Percentiles rank a stretch among this genome's conserved stretches.
Evolutionary conservation across 2,329 filamentous ascomycete genomes (phyloP).

Genomic region (Emmonsia crescens): DNA sequence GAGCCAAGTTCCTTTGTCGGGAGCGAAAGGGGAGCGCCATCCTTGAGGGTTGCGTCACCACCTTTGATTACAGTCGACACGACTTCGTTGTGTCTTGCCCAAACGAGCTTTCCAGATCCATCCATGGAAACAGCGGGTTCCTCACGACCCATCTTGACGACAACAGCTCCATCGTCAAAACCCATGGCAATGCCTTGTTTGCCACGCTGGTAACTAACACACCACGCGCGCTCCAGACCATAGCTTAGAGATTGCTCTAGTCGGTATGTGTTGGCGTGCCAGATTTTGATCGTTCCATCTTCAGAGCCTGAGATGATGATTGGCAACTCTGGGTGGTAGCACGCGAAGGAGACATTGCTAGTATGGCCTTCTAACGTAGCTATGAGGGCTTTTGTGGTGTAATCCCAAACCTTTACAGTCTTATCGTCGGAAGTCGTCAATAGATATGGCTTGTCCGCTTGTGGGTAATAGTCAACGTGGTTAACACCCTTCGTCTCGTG

Average conservation of each 20-base stretch:
- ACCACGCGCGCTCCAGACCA: constrained; percentile 92
- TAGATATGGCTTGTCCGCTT: constrained; percentile 67
- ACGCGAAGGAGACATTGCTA: constrained; percentile 95
- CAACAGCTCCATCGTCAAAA: constrained; percentile 95
- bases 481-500: constrained; percentile 97
- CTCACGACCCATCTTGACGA: constrained; percentile 94
- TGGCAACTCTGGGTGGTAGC: constrained; percentile 92
- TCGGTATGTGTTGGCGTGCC: constrained; percentile 96
- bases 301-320: constrained; percentile 97
- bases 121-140: constrained; percentile 98
- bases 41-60: constrained; percentile 71
- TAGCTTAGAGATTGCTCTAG: constrained; percentile 95
- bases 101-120: constrained; percentile 86
- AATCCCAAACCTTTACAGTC: constrained; percentile 98
- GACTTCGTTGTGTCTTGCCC: constrained; percentile 91
- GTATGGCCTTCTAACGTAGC: constrained; percentile 94
- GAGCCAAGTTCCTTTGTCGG: constrained; percentile 91
- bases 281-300: constrained; percentile 94
- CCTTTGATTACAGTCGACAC: constrained; percentile 92
- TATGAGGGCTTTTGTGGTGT: constrained; percentile 94
- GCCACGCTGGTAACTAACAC: constrained; percentile 88
- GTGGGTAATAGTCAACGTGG: constrained; percentile 78
- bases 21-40: constrained; percentile 74
- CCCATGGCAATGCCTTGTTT: constrained; percentile 91
- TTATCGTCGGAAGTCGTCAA: constrained; percentile 94